Evolutionary conservation across 257 asterid species (phyloP).

Genomic region (Ehretia macrophylla): DNA sequence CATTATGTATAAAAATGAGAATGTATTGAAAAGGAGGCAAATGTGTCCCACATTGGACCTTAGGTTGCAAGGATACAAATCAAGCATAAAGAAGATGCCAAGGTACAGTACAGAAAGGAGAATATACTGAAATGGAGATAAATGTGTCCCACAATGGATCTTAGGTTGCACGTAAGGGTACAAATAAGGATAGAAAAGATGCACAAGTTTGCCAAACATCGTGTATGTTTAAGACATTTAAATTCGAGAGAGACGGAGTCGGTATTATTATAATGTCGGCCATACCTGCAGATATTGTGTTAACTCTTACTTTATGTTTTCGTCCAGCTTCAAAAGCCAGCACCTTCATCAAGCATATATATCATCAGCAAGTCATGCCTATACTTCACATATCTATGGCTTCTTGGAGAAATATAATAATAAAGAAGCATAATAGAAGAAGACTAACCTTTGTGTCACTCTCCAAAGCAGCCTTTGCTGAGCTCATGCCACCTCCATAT

Average conservation of each 20-base stretch:
- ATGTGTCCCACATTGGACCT: no score
- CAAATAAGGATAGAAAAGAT: no score
- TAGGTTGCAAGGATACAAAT: no score
- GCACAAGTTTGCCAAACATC: no score
- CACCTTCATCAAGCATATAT: conserved; percentile 41
- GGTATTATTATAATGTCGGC: neutral
- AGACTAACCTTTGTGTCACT: conserved; percentile 79
- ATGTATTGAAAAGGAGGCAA: no score
- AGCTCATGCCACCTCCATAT: conserved; percentile 97
- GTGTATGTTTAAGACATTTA: no score
- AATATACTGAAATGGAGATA: no score
- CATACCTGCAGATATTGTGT: conserved; percentile 98
- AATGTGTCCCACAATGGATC: no score
- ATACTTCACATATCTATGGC: neutral
- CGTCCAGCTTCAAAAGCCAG: conserved; percentile 99
- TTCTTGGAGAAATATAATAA: conserved; percentile 4
- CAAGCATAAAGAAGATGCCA: no score
- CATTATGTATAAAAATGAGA: no score
- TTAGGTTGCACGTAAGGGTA: no score
- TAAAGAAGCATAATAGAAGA: conserved; percentile 9
- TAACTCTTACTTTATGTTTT: conserved; percentile 67
- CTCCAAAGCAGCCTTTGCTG: conserved; percentile 95
- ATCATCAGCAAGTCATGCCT: conserved; percentile 5
- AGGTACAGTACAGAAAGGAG: no score
- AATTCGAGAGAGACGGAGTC: neutral